Evolutionary conservation across 2,329 filamentous ascomycete species (phyloP), one percentile per base, ranked within the genome.

Genomic region (Amesomyces nigricolor): DNA sequence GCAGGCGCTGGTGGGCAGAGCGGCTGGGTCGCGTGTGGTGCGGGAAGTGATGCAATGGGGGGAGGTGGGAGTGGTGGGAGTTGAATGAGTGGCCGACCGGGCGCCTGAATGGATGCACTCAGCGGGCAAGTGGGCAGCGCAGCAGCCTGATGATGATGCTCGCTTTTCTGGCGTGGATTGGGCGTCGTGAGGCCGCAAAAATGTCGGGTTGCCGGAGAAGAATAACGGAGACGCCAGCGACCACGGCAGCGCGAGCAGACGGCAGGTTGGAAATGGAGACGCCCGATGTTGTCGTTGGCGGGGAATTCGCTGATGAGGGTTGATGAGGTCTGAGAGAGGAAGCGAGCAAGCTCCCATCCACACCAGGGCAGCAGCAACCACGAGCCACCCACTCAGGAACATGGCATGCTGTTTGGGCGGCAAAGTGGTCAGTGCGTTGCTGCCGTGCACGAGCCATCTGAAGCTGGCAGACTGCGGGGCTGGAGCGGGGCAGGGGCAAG

Each of bases 1-100:
- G 58, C 55, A 55, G 45, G 46, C 52, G 52, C 58, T 58, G 22
- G 22, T 26, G 58, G 55, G 58, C 51, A 35, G 48, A 51, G 51
- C 56, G 56, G 58, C 57, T 59, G 59, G 54, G 58, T 60, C 57
- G 57, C 59, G 61, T 58, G 60, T 52, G 56, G 53, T 56, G 54
- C 45, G 54, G 55, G 58, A 57, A 53, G 60, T 62, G 60, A 62
- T 62, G 60, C 60, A 62, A 62, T 62, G 49, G 60, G 49, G 60
- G 50, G 48, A 60, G 58, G 54, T 54, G 58, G 55, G 51, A 49
- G 59, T 58, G 54, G 57, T 26, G 6, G 22, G 22, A 26, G 22
- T 26, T 26, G 22, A 26, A 4, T 6, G 22, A 26, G 22, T 26
- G 22, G 45, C 55, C 57, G 59, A 58, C 44, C 30, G 39, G 45